Base-by-base conservation (phyloP, 116 monocot genomes). In the Dioscorea cayenensis region DNA sequence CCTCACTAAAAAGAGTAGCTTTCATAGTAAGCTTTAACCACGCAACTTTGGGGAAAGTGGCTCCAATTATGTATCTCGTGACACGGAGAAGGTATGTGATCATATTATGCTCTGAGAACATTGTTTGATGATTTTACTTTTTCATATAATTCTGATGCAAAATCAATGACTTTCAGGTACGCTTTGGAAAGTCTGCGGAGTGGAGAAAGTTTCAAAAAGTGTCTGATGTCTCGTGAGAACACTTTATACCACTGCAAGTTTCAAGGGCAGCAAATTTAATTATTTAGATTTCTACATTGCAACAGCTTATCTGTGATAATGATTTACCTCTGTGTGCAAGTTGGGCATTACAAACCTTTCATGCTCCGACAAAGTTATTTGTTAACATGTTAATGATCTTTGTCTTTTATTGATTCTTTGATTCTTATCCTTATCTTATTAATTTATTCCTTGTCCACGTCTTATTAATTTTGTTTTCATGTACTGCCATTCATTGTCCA, bases 31-130 rank as follows among this genome's bases (percentile, higher is more conserved):
- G n/a, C n/a, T 1, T 43, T 43, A 43, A 43, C 43, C 43, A 43
- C 43, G 22, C 17, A 51, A 37, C 28, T 65, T 70, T 66, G 48
- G 37, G 49, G 43, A 28, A 38, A 43, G n/a, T 72, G 61, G 50
- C 6, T 74, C 51, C 35, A 67, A 66, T 20, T 76, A 60, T 67
- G n/a, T n/a, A n/a, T n/a, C n/a, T n/a, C n/a, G n/a, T n/a, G n/a
- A n/a, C n/a, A n/a, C n/a, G n/a, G n/a, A 51, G 75, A 52, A 68
- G 28, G 29, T 51, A 51, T 72, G 29, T 69, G 66, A 72, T 79
- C 50, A 71, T 32, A 61, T 64, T 61, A 38, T 69, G 71, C 51
- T 22, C 71, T 64, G 58, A 72, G 68, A 64, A 63, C 72, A 35
- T 12, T 36, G 28, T 37, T 27, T 77, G 62, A 38, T 64, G 61